Evolutionary conservation across 352 stramenopile species (phyloP).

Genomic region (Blastocystis sp.): DNA sequence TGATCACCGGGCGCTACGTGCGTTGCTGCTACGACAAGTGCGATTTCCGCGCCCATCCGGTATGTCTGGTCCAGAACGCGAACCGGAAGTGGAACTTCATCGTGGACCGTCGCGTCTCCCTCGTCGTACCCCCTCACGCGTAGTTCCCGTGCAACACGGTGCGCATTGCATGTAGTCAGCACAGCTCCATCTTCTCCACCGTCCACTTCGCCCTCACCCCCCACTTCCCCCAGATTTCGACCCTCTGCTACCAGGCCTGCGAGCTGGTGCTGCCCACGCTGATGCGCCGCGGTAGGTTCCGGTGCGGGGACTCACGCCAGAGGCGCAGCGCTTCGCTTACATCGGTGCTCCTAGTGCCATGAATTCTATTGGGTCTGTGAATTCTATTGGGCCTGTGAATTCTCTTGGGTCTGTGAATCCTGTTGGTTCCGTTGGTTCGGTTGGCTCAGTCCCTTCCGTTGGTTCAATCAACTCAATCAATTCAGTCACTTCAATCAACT

Average conservation of each 20-base stretch:
- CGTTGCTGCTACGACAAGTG: conserved; percentile 50
- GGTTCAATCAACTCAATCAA: too few relatives aligned
- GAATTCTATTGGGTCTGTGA: too few relatives aligned
- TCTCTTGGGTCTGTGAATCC: too few relatives aligned
- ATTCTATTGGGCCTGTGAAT: too few relatives aligned
- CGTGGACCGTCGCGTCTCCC: neutral
- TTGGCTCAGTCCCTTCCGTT: too few relatives aligned
- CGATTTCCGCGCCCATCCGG: conserved; percentile 18
- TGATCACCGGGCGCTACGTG: neutral
- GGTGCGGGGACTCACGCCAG: too few relatives aligned
- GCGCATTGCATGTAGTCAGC: neutral
- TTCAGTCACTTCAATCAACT: too few relatives aligned
- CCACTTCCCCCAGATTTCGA: conserved; percentile 12
- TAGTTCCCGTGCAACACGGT: neutral
- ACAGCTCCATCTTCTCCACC: neutral
- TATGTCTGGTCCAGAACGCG: conserved; percentile 5
- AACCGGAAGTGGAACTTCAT: neutral
- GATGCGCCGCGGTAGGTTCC: neutral
- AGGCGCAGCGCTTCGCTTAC: too few relatives aligned
- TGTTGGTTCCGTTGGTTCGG: too few relatives aligned
- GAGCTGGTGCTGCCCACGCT: neutral
- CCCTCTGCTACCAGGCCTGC: neutral
- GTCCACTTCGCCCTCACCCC: neutral
- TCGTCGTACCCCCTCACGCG: neutral
- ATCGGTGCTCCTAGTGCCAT: too few relatives aligned